Percentiles rank a stretch among this genome's conserved stretches.
Evolutionary conservation across 345 rosid genomes (phyloP).

Genomic region (Camelina sativa): DNA sequence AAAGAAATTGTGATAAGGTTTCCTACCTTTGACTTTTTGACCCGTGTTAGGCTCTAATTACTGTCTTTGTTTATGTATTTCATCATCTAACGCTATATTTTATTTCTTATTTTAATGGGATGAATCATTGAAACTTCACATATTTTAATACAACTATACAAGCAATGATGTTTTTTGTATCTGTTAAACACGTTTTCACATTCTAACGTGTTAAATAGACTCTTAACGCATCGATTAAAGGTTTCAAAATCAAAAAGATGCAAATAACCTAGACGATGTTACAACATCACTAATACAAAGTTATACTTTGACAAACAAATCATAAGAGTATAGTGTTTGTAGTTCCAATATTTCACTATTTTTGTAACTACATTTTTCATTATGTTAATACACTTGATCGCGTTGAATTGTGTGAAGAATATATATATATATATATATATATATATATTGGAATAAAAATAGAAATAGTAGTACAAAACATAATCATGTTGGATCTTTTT

Average conservation of each 20-base stretch:
- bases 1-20: constrained; percentile 6
- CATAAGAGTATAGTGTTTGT: not conserved
- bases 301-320: not conserved
- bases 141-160: not conserved
- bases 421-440: not conserved
- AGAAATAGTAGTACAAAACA: not conserved
- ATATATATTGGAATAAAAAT: not conserved
- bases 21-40: constrained; percentile 24
- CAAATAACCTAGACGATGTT: not conserved
- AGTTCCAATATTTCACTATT: not conserved
- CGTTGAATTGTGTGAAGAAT: not conserved
- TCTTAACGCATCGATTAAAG: not conserved
- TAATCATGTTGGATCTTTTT: constrained; percentile 13
- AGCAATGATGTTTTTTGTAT: not conserved
- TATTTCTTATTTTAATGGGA: not conserved
- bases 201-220: not conserved
- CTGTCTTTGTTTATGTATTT: constrained; percentile 1
- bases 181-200: constrained; percentile 3
- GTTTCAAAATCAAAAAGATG: not conserved
- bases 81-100: not conserved
- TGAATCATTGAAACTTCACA: not conserved
- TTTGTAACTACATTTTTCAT: not conserved
- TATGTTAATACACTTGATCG: not conserved
- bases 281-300: not conserved
- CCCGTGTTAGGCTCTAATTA: not conserved